A percentile compares a stretch with the other conserved stretches of the same genome.
Conservation (phyloP, 768 basidiomycete species). For the Mrakia gelida region DNA sequence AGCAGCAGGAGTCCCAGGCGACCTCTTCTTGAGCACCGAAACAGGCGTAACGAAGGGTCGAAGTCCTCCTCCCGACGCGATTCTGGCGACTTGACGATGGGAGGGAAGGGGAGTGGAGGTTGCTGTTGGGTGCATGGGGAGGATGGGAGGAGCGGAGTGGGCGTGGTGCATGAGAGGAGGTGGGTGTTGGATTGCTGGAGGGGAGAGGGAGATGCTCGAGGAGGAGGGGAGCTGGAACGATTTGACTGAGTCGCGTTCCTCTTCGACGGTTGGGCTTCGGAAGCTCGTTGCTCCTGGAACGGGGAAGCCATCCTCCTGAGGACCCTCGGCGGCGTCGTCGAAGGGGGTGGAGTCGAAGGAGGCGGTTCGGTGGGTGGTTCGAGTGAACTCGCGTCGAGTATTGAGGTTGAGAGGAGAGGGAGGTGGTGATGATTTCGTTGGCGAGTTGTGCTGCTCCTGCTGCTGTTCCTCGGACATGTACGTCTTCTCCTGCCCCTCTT, state of each 20-base stretch:
- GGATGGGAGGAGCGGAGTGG: slow-evolving; percentile 19
- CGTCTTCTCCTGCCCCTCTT: not conserved
- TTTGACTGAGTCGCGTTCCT: slow-evolving; percentile 14
- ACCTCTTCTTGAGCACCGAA: slow-evolving; percentile 33
- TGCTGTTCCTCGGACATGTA: slow-evolving; percentile 4
- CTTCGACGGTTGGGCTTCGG: not conserved
- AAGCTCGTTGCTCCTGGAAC: not conserved
- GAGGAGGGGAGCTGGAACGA: slow-evolving; percentile 33
- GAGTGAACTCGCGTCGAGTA: slow-evolving; percentile 7
- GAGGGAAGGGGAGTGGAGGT: slow-evolving; percentile 24
- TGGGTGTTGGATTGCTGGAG: not conserved
- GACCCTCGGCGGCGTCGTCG: not conserved
- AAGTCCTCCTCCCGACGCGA: slow-evolving; percentile 22
- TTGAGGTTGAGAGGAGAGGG: not conserved
- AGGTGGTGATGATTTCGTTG: not conserved
- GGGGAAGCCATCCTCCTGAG: slow-evolving; percentile 3
- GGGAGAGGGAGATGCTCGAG: slow-evolving; percentile 4
- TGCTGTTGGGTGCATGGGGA: not conserved
- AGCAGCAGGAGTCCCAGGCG: slow-evolving; percentile 1
- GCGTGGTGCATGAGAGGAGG: slow-evolving; percentile 19
- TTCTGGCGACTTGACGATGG: not conserved
- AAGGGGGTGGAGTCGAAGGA: slow-evolving; percentile 19
- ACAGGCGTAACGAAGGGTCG: slow-evolving; percentile 31
- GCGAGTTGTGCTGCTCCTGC: not conserved
- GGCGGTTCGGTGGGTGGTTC: slow-evolving; percentile 9